Evolutionary conservation across 108 stramenopile genomes (phyloP).

Genomic region (Aureococcus anophagefferens): DNA sequence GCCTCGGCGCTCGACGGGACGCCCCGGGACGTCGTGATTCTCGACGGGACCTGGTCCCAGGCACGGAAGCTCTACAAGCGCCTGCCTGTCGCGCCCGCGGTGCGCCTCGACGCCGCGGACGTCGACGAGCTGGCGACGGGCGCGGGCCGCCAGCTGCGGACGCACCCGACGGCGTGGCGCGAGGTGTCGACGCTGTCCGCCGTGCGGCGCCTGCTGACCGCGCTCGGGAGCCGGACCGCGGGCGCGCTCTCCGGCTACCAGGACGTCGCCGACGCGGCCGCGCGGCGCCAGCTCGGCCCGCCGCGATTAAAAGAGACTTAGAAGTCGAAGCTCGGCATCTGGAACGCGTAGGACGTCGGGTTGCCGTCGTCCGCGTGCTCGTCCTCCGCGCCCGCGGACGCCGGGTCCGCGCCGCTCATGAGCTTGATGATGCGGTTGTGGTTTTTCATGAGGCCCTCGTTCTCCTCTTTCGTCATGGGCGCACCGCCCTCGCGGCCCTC

Average conservation of each 20-base stretch:
- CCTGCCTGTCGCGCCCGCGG: background rate
- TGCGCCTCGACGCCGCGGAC: conserved; percentile 4
- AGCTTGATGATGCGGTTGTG: too few species aligned
- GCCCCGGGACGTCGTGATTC: conserved; percentile 47
- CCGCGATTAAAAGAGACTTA: too few species aligned
- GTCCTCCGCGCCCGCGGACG: too few species aligned
- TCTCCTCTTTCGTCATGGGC: too few species aligned
- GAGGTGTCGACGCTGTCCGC: conserved; percentile 58
- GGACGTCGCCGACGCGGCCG: conserved; percentile 25
- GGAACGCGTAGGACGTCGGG: too few species aligned
- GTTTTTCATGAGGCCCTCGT: too few species aligned
- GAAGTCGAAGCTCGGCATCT: too few species aligned
- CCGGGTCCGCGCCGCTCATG: too few species aligned
- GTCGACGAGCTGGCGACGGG: background rate
- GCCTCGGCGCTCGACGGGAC: background rate
- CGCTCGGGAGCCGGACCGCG: conserved; percentile 9
- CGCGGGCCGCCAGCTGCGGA: conserved; percentile 44
- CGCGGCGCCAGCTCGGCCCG: background rate
- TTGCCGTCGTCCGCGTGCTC: too few species aligned
- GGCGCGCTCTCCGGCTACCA: conserved; percentile 24
- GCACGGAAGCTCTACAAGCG: conserved; percentile 47
- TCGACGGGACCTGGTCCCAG: conserved; percentile 64
- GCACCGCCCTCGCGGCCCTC: too few species aligned
- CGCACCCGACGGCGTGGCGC: conserved; percentile 56
- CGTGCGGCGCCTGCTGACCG: conserved; percentile 37